Percentiles rank a stretch among this genome's conserved stretches.
Conservation (phyloP, 345 rosid genomes). For the Lagerstroemia speciosa region DNA sequence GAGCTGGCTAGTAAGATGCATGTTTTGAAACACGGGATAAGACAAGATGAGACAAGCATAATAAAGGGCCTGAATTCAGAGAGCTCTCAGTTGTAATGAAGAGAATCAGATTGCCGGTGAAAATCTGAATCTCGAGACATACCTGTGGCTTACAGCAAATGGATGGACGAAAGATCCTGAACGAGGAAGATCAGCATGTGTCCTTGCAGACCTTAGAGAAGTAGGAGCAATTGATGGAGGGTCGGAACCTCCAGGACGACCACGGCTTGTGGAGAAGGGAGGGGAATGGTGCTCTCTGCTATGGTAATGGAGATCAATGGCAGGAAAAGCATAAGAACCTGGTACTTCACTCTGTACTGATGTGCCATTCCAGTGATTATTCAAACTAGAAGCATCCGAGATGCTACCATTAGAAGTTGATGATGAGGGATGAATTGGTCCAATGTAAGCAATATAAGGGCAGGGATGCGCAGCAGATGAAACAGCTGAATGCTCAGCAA, state of each 20-base stretch:
- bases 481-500: constrained; percentile 62
- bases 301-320: constrained; percentile 55
- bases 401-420: constrained; percentile 53
- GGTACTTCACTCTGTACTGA: constrained; percentile 51
- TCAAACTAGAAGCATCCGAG: constrained; percentile 68
- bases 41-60: not conserved
- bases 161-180: constrained; percentile 74
- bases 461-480: constrained; percentile 79
- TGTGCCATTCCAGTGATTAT: constrained; percentile 70
- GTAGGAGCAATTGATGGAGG: constrained; percentile 51
- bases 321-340: constrained; percentile 60
- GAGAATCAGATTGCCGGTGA: not conserved
- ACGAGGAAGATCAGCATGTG: constrained; percentile 55
- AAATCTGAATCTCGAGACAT: not conserved
- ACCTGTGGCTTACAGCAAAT: constrained; percentile 53
- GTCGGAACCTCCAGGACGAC: constrained; percentile 37
- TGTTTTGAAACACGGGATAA: not conserved
- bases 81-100: not conserved
- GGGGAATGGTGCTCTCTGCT: constrained; percentile 48
- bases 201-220: constrained; percentile 52
- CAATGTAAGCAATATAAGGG: constrained; percentile 83
- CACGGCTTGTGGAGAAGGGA: constrained; percentile 54
- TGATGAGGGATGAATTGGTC: constrained; percentile 75
- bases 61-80: not conserved
- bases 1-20: not conserved